These are phyloP conservation scores for Cicer cuneatum DNA, from an alignment of 306 rosid species.

Conservation along the genomic window DNA sequence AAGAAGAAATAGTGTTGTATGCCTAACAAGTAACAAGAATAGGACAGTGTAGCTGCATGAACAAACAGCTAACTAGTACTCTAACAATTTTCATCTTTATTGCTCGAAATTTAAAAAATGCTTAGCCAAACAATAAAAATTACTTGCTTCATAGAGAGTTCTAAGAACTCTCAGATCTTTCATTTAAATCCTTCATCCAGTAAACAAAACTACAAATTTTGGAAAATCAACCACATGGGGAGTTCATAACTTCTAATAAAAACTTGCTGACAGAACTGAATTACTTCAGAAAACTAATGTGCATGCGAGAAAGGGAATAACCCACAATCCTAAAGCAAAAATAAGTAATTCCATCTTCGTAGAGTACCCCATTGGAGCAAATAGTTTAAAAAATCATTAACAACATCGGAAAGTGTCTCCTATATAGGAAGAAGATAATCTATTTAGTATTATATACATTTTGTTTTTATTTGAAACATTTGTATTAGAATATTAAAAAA, in stretches of 20 bases:
- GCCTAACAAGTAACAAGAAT: not conserved
- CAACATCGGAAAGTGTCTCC: not conserved
- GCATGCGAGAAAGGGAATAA: not conserved
- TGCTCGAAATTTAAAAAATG: not conserved
- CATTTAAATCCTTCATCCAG: not conserved
- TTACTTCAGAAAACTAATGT: not conserved
- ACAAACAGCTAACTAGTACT: conserved; percentile 14
- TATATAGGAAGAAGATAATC: not conserved
- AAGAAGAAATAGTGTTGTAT: not conserved
- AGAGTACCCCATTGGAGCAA: not conserved
- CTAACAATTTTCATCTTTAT: not conserved
- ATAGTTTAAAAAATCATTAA: conserved; percentile 1
- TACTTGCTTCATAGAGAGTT: not conserved
- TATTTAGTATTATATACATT: not conserved
- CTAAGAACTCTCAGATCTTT: conserved; percentile 3
- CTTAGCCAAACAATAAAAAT: not conserved
- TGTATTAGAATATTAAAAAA: too few species aligned
- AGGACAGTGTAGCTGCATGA: conserved; percentile 19
- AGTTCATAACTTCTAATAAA: conserved; percentile 15
- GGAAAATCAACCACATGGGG: not conserved
- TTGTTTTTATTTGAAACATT: not conserved
- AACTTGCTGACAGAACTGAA: not conserved
- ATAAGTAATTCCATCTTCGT: not conserved
- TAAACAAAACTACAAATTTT: not conserved
- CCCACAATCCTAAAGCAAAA: conserved; percentile 3